Conservation (phyloP, 768 basidiomycete genomes). For the Xerocomellus amylosporus region DNA sequence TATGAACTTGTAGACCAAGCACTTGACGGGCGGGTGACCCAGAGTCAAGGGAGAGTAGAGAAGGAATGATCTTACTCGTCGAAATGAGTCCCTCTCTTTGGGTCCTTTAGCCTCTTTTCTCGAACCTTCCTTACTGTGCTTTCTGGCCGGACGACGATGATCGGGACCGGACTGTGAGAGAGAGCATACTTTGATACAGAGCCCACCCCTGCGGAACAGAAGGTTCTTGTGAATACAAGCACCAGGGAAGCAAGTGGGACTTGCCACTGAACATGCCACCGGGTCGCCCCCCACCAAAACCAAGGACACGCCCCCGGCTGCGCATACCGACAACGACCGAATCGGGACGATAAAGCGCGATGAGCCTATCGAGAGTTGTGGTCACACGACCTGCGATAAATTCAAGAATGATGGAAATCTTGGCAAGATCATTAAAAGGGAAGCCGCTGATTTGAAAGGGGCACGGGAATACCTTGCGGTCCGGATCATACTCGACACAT, state of each 20-base stretch:
- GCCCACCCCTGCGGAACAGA: slow-evolving; percentile 52
- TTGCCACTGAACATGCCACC: no score
- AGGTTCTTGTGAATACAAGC: slow-evolving; percentile 9
- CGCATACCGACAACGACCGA: slow-evolving; percentile 91
- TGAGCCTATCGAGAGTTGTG: slow-evolving; percentile 86
- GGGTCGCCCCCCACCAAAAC: slow-evolving; percentile 34
- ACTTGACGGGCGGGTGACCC: background rate
- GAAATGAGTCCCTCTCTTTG: slow-evolving; percentile 83
- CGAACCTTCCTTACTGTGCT: slow-evolving; percentile 80
- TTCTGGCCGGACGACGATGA: slow-evolving; percentile 92
- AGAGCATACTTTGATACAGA: slow-evolving; percentile 74
- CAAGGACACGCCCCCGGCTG: slow-evolving; percentile 55
- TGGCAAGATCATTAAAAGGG: background rate
- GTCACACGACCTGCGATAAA: slow-evolving; percentile 91
- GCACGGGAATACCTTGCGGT: slow-evolving; percentile 59
- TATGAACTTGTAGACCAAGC: background rate
- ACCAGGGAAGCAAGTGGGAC: no score
- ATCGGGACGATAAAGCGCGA: slow-evolving; percentile 89
- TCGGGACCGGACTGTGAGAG: slow-evolving; percentile 92
- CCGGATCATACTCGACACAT: slow-evolving; percentile 71
- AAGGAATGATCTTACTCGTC: slow-evolving; percentile 45
- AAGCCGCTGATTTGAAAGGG: background rate
- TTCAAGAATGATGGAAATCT: slow-evolving; percentile 91
- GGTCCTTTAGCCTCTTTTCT: slow-evolving; percentile 84
- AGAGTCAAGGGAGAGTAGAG: background rate